Evolutionary conservation across 2,329 filamentous ascomycete genomes (phyloP).

Genomic region (Acrodontium crateriforme): DNA sequence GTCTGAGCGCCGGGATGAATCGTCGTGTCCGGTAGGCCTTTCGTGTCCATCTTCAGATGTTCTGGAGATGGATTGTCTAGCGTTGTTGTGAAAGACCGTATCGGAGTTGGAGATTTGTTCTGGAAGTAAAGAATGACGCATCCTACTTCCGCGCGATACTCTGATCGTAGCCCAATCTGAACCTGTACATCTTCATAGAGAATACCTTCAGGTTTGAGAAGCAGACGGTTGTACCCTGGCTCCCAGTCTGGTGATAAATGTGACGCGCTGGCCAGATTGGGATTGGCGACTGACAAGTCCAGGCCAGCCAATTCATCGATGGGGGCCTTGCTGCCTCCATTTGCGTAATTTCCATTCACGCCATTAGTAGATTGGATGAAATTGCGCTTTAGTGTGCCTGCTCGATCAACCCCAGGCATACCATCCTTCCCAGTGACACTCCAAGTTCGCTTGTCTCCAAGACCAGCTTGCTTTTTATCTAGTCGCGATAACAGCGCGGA

Average conservation of each 20-base stretch:
- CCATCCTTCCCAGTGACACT: conserved; percentile 90
- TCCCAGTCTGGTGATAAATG: conserved; percentile 95
- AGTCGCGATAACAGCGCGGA: conserved; percentile 83
- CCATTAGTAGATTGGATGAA: conserved; percentile 46
- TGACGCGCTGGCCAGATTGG: conserved; percentile 81
- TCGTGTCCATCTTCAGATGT: conserved; percentile 69
- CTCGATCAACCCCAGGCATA: conserved; percentile 50
- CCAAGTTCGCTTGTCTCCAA: conserved; percentile 93
- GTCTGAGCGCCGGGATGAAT: conserved; percentile 64
- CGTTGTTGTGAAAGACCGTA: conserved; percentile 90
- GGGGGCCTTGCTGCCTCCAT: conserved; percentile 18
- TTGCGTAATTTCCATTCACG: conserved; percentile 24
- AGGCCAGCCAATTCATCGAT: conserved; percentile 62
- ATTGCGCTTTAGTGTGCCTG: conserved; percentile 69
- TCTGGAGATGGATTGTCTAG: conserved; percentile 60
- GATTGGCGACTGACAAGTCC: conserved; percentile 54
- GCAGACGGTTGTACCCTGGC: conserved; percentile 67
- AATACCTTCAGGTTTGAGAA: conserved; percentile 70
- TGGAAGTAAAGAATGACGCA: conserved; percentile 92
- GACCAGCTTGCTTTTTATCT: conserved; percentile 77
- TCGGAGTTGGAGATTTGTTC: conserved; percentile 75
- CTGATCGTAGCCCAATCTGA: conserved; percentile 80
- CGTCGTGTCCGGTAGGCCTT: conserved; percentile 72
- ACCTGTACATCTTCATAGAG: conserved; percentile 92
- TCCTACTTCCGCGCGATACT: conserved; percentile 90